Evolutionary conservation across 2,329 filamentous ascomycete species (phyloP).

Genomic region (Pseudogymnoascus sp.): DNA sequence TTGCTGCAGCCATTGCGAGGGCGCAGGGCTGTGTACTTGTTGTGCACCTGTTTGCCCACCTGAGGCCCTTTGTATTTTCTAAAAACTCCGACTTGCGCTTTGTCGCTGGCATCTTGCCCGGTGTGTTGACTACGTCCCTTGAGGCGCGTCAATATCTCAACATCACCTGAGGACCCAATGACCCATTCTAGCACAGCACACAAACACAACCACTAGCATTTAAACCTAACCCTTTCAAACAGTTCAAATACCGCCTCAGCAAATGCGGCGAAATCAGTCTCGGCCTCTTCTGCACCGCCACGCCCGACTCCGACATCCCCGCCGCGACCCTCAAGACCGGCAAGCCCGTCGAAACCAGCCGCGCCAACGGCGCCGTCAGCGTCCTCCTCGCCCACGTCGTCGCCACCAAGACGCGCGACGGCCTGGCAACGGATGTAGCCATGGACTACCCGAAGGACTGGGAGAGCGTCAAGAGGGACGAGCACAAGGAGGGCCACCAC

Average conservation of each 20-base stretch:
- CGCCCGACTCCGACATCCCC: slow-evolving; percentile 40
- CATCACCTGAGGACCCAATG: not conserved
- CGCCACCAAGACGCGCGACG: slow-evolving; percentile 59
- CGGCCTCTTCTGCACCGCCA: slow-evolving; percentile 67
- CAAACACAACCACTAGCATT: not conserved
- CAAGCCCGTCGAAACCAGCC: slow-evolving; percentile 51
- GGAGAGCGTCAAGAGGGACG: slow-evolving; percentile 40
- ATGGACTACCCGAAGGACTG: slow-evolving; percentile 69
- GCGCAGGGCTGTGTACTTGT: not conserved
- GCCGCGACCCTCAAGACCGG: slow-evolving; percentile 48
- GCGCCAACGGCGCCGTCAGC: slow-evolving; percentile 46
- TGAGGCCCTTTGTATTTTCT: slow-evolving; percentile 2
- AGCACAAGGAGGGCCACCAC: slow-evolving; percentile 57
- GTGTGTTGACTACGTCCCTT: not conserved
- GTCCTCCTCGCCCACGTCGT: slow-evolving; percentile 73
- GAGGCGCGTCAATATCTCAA: not conserved
- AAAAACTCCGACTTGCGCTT: not conserved
- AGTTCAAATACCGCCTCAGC: slow-evolving; percentile 71
- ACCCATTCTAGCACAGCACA: not conserved
- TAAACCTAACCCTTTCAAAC: slow-evolving; percentile 3
- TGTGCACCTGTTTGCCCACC: not conserved
- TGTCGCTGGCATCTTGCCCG: not conserved
- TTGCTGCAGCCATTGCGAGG: not conserved
- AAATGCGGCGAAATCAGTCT: slow-evolving; percentile 69
- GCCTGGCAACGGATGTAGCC: slow-evolving; percentile 61